Percentiles rank a stretch among this genome's conserved stretches.
Conservation (phyloP, 495 filamentous ascomycete species). For the Hypoxylon lenormandii region DNA sequence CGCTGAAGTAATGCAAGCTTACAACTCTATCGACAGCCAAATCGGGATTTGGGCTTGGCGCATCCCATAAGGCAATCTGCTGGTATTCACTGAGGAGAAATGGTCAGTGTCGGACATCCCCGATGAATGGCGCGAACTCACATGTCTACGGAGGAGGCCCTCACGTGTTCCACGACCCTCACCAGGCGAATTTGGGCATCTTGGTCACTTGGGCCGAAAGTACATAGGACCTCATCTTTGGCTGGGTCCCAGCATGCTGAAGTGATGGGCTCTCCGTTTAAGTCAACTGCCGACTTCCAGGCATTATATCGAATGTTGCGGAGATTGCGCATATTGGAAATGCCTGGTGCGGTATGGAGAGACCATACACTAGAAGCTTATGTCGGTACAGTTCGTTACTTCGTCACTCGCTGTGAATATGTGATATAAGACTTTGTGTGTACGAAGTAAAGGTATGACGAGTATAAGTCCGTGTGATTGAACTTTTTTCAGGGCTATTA, state of each 20-base stretch:
- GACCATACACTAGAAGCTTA: slow-evolving; percentile 7
- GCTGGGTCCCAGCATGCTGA: slow-evolving; percentile 81
- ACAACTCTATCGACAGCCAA: slow-evolving; percentile 76
- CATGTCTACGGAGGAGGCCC: slow-evolving; percentile 56
- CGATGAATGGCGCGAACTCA: slow-evolving; percentile 54
- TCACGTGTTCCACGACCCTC: slow-evolving; percentile 60
- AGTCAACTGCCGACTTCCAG: slow-evolving; percentile 64
- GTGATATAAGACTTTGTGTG: slow-evolving; percentile 33
- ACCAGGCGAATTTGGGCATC: slow-evolving; percentile 75
- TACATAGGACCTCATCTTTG: slow-evolving; percentile 76
- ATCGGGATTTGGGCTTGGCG: slow-evolving; percentile 75
- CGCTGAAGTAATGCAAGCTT: slow-evolving; percentile 84
- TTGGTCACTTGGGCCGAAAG: slow-evolving; percentile 75
- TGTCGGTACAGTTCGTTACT: not conserved
- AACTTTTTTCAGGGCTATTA: slow-evolving; percentile 24
- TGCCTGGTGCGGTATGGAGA: not conserved
- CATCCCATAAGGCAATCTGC: slow-evolving; percentile 87
- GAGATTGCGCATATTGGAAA: slow-evolving; percentile 78
- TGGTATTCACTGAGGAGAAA: slow-evolving; percentile 50
- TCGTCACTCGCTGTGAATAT: not conserved
- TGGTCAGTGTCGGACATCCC: slow-evolving; percentile 32
- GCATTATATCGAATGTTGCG: slow-evolving; percentile 74
- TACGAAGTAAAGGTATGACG: slow-evolving; percentile 24
- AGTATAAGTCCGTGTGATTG: slow-evolving; percentile 32
- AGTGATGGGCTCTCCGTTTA: slow-evolving; percentile 62